Evolutionary conservation across 768 basidiomycete genomes (phyloP).

Genomic region (Calocybe gangraenosa): DNA sequence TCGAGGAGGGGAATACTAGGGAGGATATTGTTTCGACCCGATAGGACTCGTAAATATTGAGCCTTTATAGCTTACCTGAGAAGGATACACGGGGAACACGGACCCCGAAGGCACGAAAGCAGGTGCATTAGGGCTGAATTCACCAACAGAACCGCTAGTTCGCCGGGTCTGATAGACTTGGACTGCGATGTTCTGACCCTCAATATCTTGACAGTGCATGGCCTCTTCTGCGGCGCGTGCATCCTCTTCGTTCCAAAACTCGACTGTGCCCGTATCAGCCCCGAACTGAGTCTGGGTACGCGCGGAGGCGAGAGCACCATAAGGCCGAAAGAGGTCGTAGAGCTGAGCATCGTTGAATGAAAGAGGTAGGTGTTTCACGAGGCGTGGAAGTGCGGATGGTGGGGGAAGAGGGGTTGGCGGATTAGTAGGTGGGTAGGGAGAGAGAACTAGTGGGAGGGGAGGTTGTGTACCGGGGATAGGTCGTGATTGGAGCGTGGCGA

Average conservation of each 20-base stretch:
- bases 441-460: slow-evolving; percentile 61
- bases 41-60: neutral
- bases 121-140: slow-evolving; percentile 73
- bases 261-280: slow-evolving; percentile 71
- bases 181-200: slow-evolving; percentile 81
- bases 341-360: slow-evolving; percentile 66
- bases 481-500: slow-evolving; percentile 78
- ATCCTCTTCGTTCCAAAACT: slow-evolving; percentile 88
- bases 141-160: slow-evolving; percentile 47
- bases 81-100: slow-evolving; percentile 55
- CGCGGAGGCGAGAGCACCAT: slow-evolving; percentile 77
- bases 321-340: slow-evolving; percentile 83
- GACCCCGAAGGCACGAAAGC: slow-evolving; percentile 71
- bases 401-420: slow-evolving; percentile 74
- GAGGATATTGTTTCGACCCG: neutral
- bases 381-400: slow-evolving; percentile 70
- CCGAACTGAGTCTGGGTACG: slow-evolving; percentile 74
- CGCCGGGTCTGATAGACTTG: slow-evolving; percentile 71
- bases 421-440: slow-evolving; percentile 78
- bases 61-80: slow-evolving; percentile 41
- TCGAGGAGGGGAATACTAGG: slow-evolving; percentile 64
- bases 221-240: slow-evolving; percentile 74
- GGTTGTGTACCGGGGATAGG: slow-evolving; percentile 60
- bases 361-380: slow-evolving; percentile 80
- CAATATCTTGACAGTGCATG: slow-evolving; percentile 80